Base-by-base conservation (phyloP, 306 rosid species). In the Cicer judaicum region DNA sequence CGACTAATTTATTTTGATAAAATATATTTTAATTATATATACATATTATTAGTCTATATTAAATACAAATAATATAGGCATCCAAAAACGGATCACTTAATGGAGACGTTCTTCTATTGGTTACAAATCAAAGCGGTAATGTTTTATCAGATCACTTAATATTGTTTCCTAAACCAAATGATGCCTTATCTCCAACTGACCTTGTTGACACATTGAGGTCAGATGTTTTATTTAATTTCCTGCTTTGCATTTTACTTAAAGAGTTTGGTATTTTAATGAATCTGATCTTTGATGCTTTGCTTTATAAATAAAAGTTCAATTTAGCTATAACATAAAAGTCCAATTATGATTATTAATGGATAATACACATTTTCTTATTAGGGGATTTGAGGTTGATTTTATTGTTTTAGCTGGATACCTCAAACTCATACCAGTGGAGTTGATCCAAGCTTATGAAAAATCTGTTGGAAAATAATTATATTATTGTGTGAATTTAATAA, bases 351-450 rank as follows among this genome's bases (percentile, higher is more conserved):
- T 24, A 24, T 2, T 24, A 24, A 24, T 29, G 4, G 3, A 2
- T 24, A 24, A 24, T 24, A 24, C 34, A 39, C 21, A 43, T 59
- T 72, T 38, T 72, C 14, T 76, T 8, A 64, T 72, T 80, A 90
- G 96, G 97, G 73, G 68, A 18, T 80, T 83, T 0, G 85, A 87
- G 83, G 88, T 93, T 46, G 97, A 89, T 78, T 93, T 87, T 80
- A 77, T 93, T 80, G 87, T 94, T 74, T 90, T 94, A 29, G 98
- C 96, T 67, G 97, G 98, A 80, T 94, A 82, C 69, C 83, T 94
- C 61, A 92, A 90, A 85, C 91, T 94, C 59, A 85, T 94, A 86
- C 97, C 97, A 0, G 82, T 57, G 21, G 95, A 87, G 70, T 78
- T 94, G 84, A 84, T 87, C 72, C 87, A 79, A 72, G 96, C 96